Percentiles rank a stretch among this genome's conserved stretches.
These are phyloP conservation scores for Paradendryphiella salina DNA, from an alignment of 2,329 filamentous ascomycete genomes.

Conservation along the genomic window DNA sequence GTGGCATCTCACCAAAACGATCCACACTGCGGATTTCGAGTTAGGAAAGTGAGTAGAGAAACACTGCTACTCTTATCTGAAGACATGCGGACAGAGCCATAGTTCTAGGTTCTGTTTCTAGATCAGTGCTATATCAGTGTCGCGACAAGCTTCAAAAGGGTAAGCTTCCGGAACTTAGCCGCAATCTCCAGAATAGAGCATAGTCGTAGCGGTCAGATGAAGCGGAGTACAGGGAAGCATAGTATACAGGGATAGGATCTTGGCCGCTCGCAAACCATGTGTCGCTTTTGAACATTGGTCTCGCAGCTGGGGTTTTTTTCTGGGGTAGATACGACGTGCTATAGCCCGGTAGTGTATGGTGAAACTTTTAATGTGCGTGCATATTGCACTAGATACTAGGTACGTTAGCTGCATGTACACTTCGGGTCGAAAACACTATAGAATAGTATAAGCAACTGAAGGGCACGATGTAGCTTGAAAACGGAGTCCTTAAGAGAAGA, in stretches of 20 bases:
- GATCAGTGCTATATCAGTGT: not conserved
- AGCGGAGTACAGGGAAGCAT: conserved; percentile 23
- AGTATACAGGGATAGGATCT: conserved; percentile 12
- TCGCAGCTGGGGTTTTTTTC: conserved; percentile 21
- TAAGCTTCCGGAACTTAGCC: conserved; percentile 5
- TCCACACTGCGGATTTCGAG: not conserved
- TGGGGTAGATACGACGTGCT: conserved; percentile 17
- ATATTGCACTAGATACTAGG: conserved; percentile 25
- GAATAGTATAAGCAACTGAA: conserved; percentile 16
- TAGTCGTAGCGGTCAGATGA: conserved; percentile 13
- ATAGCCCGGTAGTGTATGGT: conserved; percentile 18
- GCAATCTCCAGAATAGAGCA: conserved; percentile 6
- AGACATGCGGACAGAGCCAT: not conserved
- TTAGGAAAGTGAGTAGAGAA: not conserved
- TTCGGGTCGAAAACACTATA: conserved; percentile 17
- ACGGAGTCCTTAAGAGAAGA: conserved; percentile 5
- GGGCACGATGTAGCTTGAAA: conserved; percentile 5
- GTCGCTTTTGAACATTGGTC: conserved; percentile 19
- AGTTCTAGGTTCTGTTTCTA: not conserved
- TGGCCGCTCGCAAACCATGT: conserved; percentile 35
- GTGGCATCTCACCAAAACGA: not conserved
- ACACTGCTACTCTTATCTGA: not conserved
- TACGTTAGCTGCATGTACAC: conserved; percentile 23
- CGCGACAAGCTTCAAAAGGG: conserved; percentile 4
- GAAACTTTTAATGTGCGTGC: conserved; percentile 8